phyloP scores from a whole-genome alignment of 1,284 basidiomycete species.

The Apiotrichum sp. region DNA sequence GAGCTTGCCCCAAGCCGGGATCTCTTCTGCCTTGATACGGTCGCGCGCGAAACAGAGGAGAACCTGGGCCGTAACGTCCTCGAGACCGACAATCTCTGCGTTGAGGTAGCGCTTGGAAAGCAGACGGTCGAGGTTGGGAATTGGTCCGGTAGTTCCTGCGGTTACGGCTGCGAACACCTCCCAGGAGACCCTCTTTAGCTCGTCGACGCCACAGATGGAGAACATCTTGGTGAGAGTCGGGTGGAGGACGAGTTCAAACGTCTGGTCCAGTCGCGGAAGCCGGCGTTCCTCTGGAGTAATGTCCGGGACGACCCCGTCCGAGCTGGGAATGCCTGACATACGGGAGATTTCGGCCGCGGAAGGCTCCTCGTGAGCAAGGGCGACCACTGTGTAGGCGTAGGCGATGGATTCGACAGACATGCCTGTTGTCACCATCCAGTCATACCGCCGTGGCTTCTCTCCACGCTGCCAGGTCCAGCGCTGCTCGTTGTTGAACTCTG shows the following conservation, averaged over 20 bases:
- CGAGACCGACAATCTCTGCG: conserved; percentile 25
- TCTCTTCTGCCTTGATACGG: conserved; percentile 22
- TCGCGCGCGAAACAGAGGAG: conserved; percentile 11
- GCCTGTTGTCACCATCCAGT: conserved; percentile 32
- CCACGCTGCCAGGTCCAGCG: conserved; percentile 31
- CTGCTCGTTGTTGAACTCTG: conserved; percentile 14
- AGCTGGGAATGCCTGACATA: conserved; percentile 31
- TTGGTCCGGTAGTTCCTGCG: neutral
- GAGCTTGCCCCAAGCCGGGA: conserved; percentile 35
- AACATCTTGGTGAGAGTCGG: conserved; percentile 31
- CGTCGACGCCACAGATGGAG: conserved; percentile 32
- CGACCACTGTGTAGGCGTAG: conserved; percentile 40
- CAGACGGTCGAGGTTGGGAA: conserved; percentile 29
- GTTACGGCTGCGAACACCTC: conserved; percentile 37
- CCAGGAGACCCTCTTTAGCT: conserved; percentile 35
- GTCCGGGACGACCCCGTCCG: conserved; percentile 26
- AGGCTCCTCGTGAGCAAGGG: conserved; percentile 31
- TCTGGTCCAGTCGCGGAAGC: conserved; percentile 29
- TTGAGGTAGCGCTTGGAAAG: conserved; percentile 25
- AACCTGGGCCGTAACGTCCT: conserved; percentile 9
- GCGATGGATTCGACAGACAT: conserved; percentile 25
- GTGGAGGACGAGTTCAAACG: conserved; percentile 32
- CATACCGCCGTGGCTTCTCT: conserved; percentile 30
- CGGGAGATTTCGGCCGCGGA: conserved; percentile 28
- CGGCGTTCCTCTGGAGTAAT: conserved; percentile 19